Percentiles rank a stretch among this genome's conserved stretches.
Evolutionary conservation across 2,329 filamentous ascomycete species (phyloP).

Genomic region (Ophiostoma tasmaniense): DNA sequence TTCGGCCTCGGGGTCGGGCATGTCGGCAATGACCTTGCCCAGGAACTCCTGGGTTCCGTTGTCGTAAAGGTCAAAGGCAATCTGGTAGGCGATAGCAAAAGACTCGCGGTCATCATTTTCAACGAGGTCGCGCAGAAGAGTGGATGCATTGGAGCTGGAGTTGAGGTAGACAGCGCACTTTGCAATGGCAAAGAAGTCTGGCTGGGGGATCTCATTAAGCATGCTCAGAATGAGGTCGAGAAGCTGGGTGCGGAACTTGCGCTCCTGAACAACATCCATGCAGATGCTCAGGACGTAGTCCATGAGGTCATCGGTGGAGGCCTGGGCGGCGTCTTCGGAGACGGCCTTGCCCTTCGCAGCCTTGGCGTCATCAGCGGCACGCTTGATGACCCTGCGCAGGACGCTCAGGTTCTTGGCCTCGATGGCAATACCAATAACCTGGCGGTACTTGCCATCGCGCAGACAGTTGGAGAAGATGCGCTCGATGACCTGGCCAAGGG

Average conservation of each 20-base stretch:
- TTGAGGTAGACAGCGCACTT: constrained; percentile 96
- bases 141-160: constrained; percentile 81
- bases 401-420: constrained; percentile 90
- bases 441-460: constrained; percentile 75
- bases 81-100: constrained; percentile 85
- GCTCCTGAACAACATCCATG: constrained; percentile 96
- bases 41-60: constrained; percentile 97
- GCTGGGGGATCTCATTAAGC: constrained; percentile 83
- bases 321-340: constrained; percentile 61
- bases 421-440: constrained; percentile 93
- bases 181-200: constrained; percentile 96
- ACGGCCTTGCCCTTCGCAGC: constrained; percentile 43
- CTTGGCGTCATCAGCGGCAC: constrained; percentile 80
- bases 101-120: constrained; percentile 69
- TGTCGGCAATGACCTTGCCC: constrained; percentile 73
- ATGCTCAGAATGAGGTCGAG: constrained; percentile 86
- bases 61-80: constrained; percentile 96
- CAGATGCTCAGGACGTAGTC: constrained; percentile 93
- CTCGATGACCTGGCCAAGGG: constrained; percentile 76
- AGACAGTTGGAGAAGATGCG: constrained; percentile 88
- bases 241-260: constrained; percentile 74
- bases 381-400: constrained; percentile 75
- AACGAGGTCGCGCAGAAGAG: constrained; percentile 74
- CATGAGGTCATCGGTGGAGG: constrained; percentile 95
- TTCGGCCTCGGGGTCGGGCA: constrained; percentile 49